A percentile compares a stretch with the other conserved stretches of the same genome.
These are phyloP conservation scores for Hygrophila difformis DNA, from an alignment of 257 asterid species.

Conservation along the genomic window DNA sequence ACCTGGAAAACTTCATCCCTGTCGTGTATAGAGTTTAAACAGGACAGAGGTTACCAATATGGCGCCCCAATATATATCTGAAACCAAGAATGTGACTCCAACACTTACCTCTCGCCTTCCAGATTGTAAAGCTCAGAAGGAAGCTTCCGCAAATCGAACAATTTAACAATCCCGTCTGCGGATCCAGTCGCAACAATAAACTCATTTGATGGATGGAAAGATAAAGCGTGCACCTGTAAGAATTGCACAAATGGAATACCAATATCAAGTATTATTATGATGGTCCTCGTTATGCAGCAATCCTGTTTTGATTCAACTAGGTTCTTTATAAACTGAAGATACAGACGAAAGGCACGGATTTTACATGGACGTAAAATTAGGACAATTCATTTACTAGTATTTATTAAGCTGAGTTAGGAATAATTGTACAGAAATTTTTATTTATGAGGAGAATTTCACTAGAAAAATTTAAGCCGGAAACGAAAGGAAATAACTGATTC, in stretches of 20 bases:
- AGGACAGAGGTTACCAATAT: too few species aligned
- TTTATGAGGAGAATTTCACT: too few species aligned
- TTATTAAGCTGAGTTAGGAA: too few species aligned
- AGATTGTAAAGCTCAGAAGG: constrained; percentile 49
- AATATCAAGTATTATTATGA: too few species aligned
- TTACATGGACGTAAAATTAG: too few species aligned
- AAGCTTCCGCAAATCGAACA: constrained; percentile 68
- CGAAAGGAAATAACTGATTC: too few species aligned
- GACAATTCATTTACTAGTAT: too few species aligned
- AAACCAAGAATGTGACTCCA: constrained; percentile 7
- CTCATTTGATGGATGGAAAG: constrained; percentile 73
- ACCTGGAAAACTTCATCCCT: constrained; percentile 88
- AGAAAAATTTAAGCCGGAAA: too few species aligned
- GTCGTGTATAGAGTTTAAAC: constrained; percentile 3
- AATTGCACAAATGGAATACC: neutral
- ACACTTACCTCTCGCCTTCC: constrained; percentile 55
- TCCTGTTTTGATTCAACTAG: neutral
- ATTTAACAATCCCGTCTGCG: constrained; percentile 63
- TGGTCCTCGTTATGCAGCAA: too few species aligned
- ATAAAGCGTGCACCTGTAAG: constrained; percentile 63
- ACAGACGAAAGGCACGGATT: too few species aligned
- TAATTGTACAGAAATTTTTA: too few species aligned
- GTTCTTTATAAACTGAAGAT: too few species aligned
- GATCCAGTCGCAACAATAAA: constrained; percentile 83
- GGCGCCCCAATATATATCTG: neutral